Evolutionary conservation across 2,329 filamentous ascomycete species (phyloP), one percentile per base, ranked within the genome.

Genomic region (Colletotrichum kahawae): DNA sequence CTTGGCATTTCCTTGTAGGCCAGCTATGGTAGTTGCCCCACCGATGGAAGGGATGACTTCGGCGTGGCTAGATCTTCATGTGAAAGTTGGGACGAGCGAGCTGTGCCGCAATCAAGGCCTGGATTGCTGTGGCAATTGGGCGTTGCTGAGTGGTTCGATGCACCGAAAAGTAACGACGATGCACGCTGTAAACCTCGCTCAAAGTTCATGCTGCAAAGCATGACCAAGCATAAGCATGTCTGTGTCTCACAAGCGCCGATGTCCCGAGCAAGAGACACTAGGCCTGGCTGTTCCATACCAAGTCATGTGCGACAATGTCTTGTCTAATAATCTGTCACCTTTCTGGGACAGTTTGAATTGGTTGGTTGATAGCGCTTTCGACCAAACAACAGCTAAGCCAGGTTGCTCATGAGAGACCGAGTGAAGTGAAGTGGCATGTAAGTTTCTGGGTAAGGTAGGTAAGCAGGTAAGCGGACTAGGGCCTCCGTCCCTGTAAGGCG

Each of bases 401-500:
- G 43, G 43, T 7, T 7, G n/a, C 43, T 48, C 43, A 48, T 48
- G 5, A 48, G 43, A n/a, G n/a, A 21, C 43, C 4, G 43, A 60
- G 27, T 31, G 8, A 13, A 24, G 14, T 24, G 34, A 13, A 38
- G 43, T 21, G 27, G 38, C 18, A 27, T 31, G 38, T 38, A 31
- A 10, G 14, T 66, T 43, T 8, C 27, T 54, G 24, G 7, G 12
- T 16, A n/a, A 31, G 36, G 7, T 36, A 36, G 62, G 38, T 51
- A 43, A 43, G 38, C 13, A 38, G 29, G 54, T 33, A 63, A 57
- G 67, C 56, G 27, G 63, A 33, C n/a, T 27, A 59, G n/a, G 54
- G n/a, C 33, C 31, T 36, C n/a, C 43, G 59, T 64, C 72, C 69
- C 59, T 54, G 18, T 67, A 72, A 64, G 69, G 48, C 72, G 27